Evolutionary conservation across 2,329 filamentous ascomycete genomes (phyloP).

Genomic region (Penicillium sp.): DNA sequence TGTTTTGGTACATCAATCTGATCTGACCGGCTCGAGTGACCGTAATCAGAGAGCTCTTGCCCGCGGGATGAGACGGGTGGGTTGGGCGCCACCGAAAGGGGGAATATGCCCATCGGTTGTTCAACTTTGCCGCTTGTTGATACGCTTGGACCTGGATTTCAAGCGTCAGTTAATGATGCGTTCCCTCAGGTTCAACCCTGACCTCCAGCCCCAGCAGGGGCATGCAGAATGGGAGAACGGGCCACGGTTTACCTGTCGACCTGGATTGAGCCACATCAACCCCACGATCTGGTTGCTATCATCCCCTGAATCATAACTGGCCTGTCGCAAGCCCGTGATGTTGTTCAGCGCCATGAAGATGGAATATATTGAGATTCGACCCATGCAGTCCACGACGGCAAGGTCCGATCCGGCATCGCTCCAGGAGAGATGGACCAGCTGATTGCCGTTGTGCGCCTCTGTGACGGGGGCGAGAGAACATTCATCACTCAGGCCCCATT

Average conservation of each 20-base stretch:
- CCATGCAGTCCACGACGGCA: conserved; percentile 72
- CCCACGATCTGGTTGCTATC: conserved; percentile 75
- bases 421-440: conserved; percentile 77
- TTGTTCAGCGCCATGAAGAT: conserved; percentile 69
- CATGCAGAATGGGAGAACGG: too few relatives aligned
- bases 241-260: conserved; percentile 42
- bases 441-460: conserved; percentile 56
- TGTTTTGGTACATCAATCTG: conserved; percentile 71
- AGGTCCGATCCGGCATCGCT: conserved; percentile 71
- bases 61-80: conserved; percentile 62
- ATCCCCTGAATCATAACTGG: conserved; percentile 62
- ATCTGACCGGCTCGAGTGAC: conserved; percentile 69
- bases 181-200: not conserved
- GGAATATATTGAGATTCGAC: conserved; percentile 68
- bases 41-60: conserved; percentile 68
- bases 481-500: conserved; percentile 72
- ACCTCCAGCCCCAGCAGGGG: too few relatives aligned
- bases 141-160: conserved; percentile 35
- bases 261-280: conserved; percentile 71
- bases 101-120: conserved; percentile 62
- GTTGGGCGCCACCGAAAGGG: conserved; percentile 59
- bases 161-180: not conserved
- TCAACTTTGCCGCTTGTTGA: conserved; percentile 58
- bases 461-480: conserved; percentile 57
- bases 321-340: conserved; percentile 56